These are phyloP conservation scores for Albifimbria verrucaria DNA, from an alignment of 2,329 filamentous ascomycete species.

Conservation along the genomic window DNA sequence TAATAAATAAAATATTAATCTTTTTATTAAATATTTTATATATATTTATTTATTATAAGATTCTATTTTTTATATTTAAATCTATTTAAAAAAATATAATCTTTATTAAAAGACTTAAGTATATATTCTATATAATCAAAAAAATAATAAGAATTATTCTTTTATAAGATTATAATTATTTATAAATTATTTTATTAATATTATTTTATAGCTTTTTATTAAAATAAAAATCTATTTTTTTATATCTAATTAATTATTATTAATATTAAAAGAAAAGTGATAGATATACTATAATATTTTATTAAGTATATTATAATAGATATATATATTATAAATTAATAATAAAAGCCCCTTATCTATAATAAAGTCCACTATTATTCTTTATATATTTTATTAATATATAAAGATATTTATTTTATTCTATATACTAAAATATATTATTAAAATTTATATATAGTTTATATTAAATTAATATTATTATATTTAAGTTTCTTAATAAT, in stretches of 20 bases:
- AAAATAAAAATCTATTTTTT: neutral
- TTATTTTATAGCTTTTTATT: neutral
- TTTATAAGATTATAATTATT: slow-evolving; percentile 3
- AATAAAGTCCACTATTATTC: neutral
- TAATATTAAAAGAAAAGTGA: neutral
- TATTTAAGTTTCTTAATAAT: neutral
- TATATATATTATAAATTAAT: neutral
- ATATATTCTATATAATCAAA: neutral
- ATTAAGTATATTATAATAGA: neutral
- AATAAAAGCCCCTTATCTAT: neutral
- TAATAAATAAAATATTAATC: neutral
- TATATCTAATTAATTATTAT: neutral
- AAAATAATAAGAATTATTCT: neutral
- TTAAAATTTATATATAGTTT: neutral
- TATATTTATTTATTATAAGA: neutral
- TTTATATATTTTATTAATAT: slow-evolving; percentile 1
- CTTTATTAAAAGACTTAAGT: neutral
- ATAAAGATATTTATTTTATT: neutral
- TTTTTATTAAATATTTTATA: neutral
- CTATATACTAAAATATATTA: neutral
- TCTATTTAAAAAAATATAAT: neutral
- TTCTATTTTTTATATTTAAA: neutral
- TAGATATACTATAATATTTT: neutral
- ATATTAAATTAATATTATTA: neutral
- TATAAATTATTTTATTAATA: slow-evolving; percentile 1